Base-by-base conservation (phyloP, 176 grass and related monocot genomes). In the Panicum miliaceum region DNA sequence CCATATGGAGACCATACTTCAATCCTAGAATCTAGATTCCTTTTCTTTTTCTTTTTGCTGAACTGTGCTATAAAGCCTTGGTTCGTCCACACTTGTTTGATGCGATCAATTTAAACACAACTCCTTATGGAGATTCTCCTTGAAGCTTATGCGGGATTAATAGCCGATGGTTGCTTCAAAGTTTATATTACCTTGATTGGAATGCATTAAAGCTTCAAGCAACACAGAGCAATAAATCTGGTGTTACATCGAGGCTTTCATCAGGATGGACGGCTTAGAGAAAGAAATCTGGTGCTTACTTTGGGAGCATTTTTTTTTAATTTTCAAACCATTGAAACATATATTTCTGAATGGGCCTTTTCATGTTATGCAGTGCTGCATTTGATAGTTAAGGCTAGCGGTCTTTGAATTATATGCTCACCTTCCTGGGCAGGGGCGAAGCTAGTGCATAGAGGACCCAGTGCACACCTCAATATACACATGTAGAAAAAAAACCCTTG, bases 221-320 rank as follows among this genome's bases (percentile, higher is more conserved):
- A 35, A 76, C 18, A 46, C 38, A 25, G 51, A 47, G 12, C 13
- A 78, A 85, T 51, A 59, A 85, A 46, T 46, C 20, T 60, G 20
- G 19, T 60, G 20, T 69, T 48, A 8, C 40, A 34, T 60, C 36
- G 15, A 27, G 41, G 25, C 45, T 38, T 65, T 73, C 19, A 27
- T 15, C 25, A 58, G 40, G 47, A 46, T 67, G 16, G 68, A 84
- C 68, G 76, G 38, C 73, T 89, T 29, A 68, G 40, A 43, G 11
- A 2, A 77, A 78, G 12, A 77, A 76, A 43, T 63, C 9, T 43
- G 64, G 37, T 63, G 65, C 18, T 78, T 19, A n/a, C 22, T 78
- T 41, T 62, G 32, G 53, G 68, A 77, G 23, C 37, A 0, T 82
- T 88, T 77, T 81, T 20, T 7, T 2, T 32, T 32, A 32, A 48